Conservation (phyloP, 768 basidiomycete genomes). For the Sarcodon aspratus region DNA sequence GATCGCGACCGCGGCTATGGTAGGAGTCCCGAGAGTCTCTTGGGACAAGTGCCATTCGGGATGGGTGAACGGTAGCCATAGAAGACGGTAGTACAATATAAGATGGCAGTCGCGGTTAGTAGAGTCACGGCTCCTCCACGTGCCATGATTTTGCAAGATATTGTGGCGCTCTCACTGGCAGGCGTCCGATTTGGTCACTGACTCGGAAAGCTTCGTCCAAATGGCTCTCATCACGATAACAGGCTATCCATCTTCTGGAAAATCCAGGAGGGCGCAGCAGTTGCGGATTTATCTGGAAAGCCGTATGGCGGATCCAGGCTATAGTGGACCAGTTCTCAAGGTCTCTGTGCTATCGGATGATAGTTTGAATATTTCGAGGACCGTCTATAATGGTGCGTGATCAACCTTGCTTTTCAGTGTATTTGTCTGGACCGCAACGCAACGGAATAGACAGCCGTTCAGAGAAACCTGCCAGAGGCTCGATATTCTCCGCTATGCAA, state of each 20-base stretch:
- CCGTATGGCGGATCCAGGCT: constrained; percentile 35
- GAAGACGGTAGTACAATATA: neutral
- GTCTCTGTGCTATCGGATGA: constrained; percentile 64
- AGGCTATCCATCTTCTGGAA: constrained; percentile 84
- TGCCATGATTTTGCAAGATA: too few species aligned
- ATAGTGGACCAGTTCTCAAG: constrained; percentile 39
- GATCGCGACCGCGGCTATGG: constrained; percentile 27
- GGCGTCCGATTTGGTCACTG: too few species aligned
- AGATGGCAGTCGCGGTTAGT: neutral
- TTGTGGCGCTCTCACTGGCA: too few species aligned
- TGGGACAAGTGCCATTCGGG: constrained; percentile 56
- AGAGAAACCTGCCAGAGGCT: constrained; percentile 83
- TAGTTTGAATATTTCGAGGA: constrained; percentile 45
- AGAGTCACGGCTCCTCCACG: too few species aligned
- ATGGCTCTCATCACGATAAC: constrained; percentile 93
- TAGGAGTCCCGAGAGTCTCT: constrained; percentile 18
- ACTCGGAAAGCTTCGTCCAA: too few species aligned
- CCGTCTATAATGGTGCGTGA: constrained; percentile 62
- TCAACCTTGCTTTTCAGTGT: neutral
- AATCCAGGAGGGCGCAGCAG: constrained; percentile 61
- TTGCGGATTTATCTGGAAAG: constrained; percentile 45
- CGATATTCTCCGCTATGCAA: constrained; percentile 75
- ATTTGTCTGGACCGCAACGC: constrained; percentile 1
- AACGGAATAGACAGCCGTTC: constrained; percentile 47
- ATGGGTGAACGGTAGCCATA: constrained; percentile 72